These are phyloP conservation scores for Hericium alpestre DNA, from an alignment of 768 basidiomycete species.

Conservation along the genomic window DNA sequence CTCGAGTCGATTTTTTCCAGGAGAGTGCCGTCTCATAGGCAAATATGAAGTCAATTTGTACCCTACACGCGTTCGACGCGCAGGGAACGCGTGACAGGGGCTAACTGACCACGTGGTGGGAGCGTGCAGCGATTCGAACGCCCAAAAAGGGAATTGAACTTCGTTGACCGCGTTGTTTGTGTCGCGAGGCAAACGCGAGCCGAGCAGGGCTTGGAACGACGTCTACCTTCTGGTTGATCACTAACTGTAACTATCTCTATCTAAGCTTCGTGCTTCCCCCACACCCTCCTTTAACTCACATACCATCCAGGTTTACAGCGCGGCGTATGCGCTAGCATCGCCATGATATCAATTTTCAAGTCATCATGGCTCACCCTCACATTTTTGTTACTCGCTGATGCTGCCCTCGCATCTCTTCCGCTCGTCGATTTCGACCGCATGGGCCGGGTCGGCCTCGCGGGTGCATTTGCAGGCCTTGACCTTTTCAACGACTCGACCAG, in stretches of 20 bases:
- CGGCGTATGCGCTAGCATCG: not conserved
- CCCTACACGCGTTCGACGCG: no score
- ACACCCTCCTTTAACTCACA: not conserved
- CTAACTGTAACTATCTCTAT: not conserved
- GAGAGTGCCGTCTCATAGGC: no score
- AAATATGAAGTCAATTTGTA: no score
- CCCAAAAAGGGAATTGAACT: not conserved
- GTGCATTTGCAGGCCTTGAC: slow-evolving; percentile 81
- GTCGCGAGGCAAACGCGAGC: not conserved
- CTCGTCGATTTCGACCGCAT: slow-evolving; percentile 69
- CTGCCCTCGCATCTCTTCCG: slow-evolving; percentile 18
- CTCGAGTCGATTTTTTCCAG: no score
- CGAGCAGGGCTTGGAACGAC: not conserved
- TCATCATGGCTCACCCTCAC: slow-evolving; percentile 13
- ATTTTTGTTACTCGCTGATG: slow-evolving; percentile 21
- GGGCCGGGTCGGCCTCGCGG: slow-evolving; percentile 84
- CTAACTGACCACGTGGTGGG: not conserved
- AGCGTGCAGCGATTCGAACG: not conserved
- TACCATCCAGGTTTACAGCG: not conserved
- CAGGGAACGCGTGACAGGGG: no score
- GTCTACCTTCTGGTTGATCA: not conserved
- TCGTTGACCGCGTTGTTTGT: not conserved
- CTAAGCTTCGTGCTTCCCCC: not conserved
- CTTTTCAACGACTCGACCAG: slow-evolving; percentile 49
- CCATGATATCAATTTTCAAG: slow-evolving; percentile 2